Conservation (phyloP, 2,329 filamentous ascomycete genomes). For the Colletotrichum cuscutae region DNA sequence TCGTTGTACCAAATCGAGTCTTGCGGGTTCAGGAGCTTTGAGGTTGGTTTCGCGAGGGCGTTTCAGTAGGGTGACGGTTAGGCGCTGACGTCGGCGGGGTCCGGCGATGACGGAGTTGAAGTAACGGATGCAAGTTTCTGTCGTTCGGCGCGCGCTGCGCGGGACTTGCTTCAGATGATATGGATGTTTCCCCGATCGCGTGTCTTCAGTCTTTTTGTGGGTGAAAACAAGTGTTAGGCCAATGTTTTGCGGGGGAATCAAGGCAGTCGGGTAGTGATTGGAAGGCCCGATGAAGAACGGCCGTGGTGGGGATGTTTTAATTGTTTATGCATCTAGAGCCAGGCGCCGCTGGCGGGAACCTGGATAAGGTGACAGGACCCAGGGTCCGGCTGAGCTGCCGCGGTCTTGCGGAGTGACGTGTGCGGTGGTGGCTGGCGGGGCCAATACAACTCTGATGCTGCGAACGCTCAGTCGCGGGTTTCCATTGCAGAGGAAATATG, state of each 20-base stretch:
- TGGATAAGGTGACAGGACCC: constrained; percentile 32
- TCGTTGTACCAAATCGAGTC: background rate
- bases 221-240: background rate
- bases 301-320: constrained; percentile 33
- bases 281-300: constrained; percentile 19
- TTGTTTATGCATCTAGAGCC: constrained; percentile 34
- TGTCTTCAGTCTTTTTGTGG: background rate
- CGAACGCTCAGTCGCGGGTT: background rate
- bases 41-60: constrained; percentile 20
- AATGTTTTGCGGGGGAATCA: constrained; percentile 11
- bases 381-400: constrained; percentile 23
- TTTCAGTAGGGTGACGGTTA: constrained; percentile 31
- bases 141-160: constrained; percentile 20
- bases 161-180: constrained; percentile 8
- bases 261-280: constrained; percentile 12
- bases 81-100: constrained; percentile 34
- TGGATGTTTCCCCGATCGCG: background rate
- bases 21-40: constrained; percentile 8
- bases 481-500: constrained; percentile 1
- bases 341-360: constrained; percentile 21
- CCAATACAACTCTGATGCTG: constrained; percentile 16
- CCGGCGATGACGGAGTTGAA: constrained; percentile 24
- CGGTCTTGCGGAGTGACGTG: constrained; percentile 35
- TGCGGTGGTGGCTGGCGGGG: constrained; percentile 35
- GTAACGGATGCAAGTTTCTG: background rate